Base-by-base conservation (phyloP, 441 rosid genomes). In the Breynia disticha region DNA sequence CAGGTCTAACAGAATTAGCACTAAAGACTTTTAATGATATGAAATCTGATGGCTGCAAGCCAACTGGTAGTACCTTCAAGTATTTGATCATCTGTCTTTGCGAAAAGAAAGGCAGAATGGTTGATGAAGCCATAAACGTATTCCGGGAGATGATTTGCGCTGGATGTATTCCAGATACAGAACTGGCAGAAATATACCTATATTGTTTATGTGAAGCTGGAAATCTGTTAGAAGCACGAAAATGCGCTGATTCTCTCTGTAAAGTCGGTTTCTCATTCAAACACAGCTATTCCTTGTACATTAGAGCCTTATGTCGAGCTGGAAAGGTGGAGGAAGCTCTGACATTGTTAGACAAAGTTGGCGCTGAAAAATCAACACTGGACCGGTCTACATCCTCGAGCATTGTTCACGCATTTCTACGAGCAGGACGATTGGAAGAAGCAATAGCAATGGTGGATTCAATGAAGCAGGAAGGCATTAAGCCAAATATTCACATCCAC, bases 271-370 rank as follows among this genome's bases (percentile, higher is more conserved):
- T 75, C 68, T 43, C 82, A 12, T 56, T 64, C 48, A 67, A 84
- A 45, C 67, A 79, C 50, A 73, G 78, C 17, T 67, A 76, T 68
- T 75, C 94, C 52, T 52, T 84, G 61, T 80, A 73, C 66, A 66
- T 86, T n/a, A 74, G 94, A 62, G 82, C 90, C 46, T 88, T 86
- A 50, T 83, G 90, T 68, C 82, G 90, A 50, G 73, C 70, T 10
- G 86, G 87, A 61, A 81, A 64, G 49, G 52, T 82, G 68, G 79
- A 84, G 42, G 87, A 90, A 72, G 97, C 94, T 54, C 51, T 70
- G 11, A 55, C 70, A 57, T 53, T 80, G 52, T 39, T 78, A 44
- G 70, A 76, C 24, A 67, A 75, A 22, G 66, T 67, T 7, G 63
- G 59, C 60, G 62, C 52, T n/a, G 83, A 82, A 35, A 65, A 58